Evolutionary conservation across 108 stramenopile genomes (phyloP).

Genomic region (Cyclotella kingstonii): DNA sequence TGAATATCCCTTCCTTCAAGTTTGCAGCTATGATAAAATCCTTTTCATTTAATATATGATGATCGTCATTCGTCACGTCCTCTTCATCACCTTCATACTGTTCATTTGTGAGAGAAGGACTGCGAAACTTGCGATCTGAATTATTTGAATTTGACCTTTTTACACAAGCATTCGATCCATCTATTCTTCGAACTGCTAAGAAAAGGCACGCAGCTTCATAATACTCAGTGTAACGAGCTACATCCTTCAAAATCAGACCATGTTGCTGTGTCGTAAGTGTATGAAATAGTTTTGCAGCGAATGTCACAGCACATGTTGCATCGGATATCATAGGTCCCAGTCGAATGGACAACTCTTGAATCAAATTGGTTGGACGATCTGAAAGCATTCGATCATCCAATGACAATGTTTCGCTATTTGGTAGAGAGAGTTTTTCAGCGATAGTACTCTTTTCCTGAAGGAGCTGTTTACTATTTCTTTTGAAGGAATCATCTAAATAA

Average conservation of each 20-base stretch:
- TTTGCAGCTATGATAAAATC: constrained; percentile 33
- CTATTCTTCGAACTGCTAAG: constrained; percentile 41
- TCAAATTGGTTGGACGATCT: constrained; percentile 11
- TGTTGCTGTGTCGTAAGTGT: neutral
- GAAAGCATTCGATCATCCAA: neutral
- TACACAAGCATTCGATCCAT: constrained; percentile 19
- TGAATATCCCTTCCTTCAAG: constrained; percentile 34
- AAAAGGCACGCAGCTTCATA: constrained; percentile 74
- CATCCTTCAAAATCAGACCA: constrained; percentile 23
- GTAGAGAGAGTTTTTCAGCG: constrained; percentile 1
- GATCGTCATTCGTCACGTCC: constrained; percentile 26
- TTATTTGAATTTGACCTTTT: constrained; percentile 4
- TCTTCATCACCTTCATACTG: constrained; percentile 8
- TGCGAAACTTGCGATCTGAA: neutral
- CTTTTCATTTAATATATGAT: constrained; percentile 16
- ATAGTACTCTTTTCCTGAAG: neutral
- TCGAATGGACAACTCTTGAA: constrained; percentile 34
- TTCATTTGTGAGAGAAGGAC: constrained; percentile 1
- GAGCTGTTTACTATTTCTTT: neutral
- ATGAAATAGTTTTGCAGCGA: constrained; percentile 19
- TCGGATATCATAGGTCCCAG: constrained; percentile 35
- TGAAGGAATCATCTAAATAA: constrained; percentile 11
- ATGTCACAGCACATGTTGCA: constrained; percentile 23
- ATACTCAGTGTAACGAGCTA: constrained; percentile 26
- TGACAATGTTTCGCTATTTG: neutral